phyloP scores from a whole-genome alignment of 306 rosid genomes.

The Fagus crenata region DNA sequence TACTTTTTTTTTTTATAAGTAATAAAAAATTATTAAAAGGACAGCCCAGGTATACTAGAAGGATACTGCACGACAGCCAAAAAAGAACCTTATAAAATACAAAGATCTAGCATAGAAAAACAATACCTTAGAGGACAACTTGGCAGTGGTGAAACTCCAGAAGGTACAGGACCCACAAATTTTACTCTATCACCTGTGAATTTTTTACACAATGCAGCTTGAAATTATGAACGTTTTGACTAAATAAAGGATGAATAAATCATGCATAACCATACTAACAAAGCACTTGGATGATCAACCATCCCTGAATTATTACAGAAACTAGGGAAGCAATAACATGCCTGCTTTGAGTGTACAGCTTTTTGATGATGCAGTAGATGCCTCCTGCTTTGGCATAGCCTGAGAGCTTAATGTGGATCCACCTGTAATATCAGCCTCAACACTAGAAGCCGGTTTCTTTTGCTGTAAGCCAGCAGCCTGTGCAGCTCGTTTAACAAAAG shows the following conservation, averaged over 20 bases:
- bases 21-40: too few species aligned
- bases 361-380: constrained; percentile 80
- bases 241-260: neutral
- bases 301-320: neutral
- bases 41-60: too few species aligned
- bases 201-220: constrained; percentile 21
- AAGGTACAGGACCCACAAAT: constrained; percentile 66
- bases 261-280: neutral
- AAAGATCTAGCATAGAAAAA: neutral
- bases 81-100: too few species aligned
- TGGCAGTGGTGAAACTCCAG: constrained; percentile 43
- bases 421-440: constrained; percentile 84
- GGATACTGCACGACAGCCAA: too few species aligned
- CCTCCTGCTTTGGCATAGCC: constrained; percentile 78
- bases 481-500: constrained; percentile 59
- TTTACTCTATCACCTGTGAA: constrained; percentile 87
- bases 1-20: too few species aligned
- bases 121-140: constrained; percentile 64
- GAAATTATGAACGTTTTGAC: neutral
- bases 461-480: constrained; percentile 48
- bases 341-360: constrained; percentile 68
- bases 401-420: constrained; percentile 76
- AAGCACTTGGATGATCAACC: neutral
- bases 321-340: constrained; percentile 23
- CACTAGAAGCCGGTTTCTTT: constrained; percentile 86